A percentile compares a stretch with the other conserved stretches of the same genome.
These are phyloP conservation scores for Scleromitrula shiraiana DNA, from an alignment of 2,329 filamentous ascomycete species.

Conservation along the genomic window DNA sequence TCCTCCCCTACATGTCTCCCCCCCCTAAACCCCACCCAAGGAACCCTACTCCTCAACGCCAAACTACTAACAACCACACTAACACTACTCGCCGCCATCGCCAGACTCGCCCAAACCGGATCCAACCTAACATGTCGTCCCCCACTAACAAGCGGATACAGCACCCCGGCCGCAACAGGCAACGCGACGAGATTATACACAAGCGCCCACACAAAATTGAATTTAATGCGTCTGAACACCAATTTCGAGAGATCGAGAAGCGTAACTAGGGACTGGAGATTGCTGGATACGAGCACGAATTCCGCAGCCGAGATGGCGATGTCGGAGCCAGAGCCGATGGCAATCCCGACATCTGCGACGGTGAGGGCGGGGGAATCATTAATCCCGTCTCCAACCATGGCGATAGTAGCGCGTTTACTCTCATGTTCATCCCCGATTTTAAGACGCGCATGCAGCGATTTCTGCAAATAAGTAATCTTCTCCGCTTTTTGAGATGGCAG, in stretches of 20 bases:
- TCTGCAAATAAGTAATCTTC: constrained; percentile 57
- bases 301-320: constrained; percentile 75
- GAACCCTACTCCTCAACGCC: constrained; percentile 44
- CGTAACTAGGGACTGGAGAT: constrained; percentile 50
- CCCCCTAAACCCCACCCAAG: constrained; percentile 30
- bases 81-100: constrained; percentile 88
- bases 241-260: constrained; percentile 50
- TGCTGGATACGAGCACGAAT: constrained; percentile 65
- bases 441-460: constrained; percentile 16
- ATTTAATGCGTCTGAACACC: constrained; percentile 56
- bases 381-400: constrained; percentile 81
- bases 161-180: constrained; percentile 56
- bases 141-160: constrained; percentile 47
- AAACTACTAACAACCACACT: constrained; percentile 81
- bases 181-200: constrained; percentile 58
- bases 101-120: constrained; percentile 80
- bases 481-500: constrained; percentile 76
- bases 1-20: not conserved
- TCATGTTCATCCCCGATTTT: no score
- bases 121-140: constrained; percentile 56
- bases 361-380: constrained; percentile 79
- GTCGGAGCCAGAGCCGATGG: constrained; percentile 72
- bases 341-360: constrained; percentile 75
- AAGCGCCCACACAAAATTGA: constrained; percentile 62
- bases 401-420: constrained; percentile 54